These are phyloP conservation scores for Trifolium dubium DNA, from an alignment of 306 rosid species.

Conservation along the genomic window DNA sequence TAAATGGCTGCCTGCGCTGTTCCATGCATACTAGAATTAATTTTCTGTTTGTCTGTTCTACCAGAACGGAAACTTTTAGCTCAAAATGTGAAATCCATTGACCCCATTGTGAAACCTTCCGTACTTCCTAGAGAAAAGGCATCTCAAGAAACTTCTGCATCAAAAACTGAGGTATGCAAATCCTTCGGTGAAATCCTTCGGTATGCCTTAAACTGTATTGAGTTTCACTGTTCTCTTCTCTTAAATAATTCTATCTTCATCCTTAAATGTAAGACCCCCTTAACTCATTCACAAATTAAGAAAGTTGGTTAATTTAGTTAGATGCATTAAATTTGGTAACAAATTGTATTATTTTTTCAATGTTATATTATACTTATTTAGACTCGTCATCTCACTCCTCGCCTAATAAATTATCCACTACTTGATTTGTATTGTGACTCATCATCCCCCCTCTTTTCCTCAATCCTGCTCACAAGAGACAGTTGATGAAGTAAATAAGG, in stretches of 20 bases:
- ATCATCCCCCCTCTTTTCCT: too few species aligned
- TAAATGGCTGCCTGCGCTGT: background rate
- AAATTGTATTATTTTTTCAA: background rate
- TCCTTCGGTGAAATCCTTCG: constrained; percentile 18
- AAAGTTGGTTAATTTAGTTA: background rate
- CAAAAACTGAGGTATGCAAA: constrained; percentile 60
- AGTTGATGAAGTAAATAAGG: too few species aligned
- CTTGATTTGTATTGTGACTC: too few species aligned
- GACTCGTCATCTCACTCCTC: too few species aligned
- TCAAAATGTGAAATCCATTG: constrained; percentile 21
- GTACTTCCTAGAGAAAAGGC: constrained; percentile 49
- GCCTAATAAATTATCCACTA: too few species aligned
- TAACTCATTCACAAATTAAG: background rate
- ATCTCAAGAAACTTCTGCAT: constrained; percentile 49
- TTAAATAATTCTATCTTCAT: too few species aligned
- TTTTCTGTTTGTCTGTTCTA: constrained; percentile 41
- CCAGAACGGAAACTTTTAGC: constrained; percentile 35
- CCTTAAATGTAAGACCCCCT: too few species aligned
- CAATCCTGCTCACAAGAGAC: too few species aligned
- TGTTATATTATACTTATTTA: background rate
- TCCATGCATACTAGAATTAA: constrained; percentile 23
- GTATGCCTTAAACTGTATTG: background rate
- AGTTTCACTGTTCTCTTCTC: background rate
- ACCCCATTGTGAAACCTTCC: constrained; percentile 44
- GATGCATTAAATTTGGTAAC: background rate